These are phyloP conservation scores for Microthlaspi erraticum DNA, from an alignment of 345 rosid genomes.

Conservation along the genomic window DNA sequence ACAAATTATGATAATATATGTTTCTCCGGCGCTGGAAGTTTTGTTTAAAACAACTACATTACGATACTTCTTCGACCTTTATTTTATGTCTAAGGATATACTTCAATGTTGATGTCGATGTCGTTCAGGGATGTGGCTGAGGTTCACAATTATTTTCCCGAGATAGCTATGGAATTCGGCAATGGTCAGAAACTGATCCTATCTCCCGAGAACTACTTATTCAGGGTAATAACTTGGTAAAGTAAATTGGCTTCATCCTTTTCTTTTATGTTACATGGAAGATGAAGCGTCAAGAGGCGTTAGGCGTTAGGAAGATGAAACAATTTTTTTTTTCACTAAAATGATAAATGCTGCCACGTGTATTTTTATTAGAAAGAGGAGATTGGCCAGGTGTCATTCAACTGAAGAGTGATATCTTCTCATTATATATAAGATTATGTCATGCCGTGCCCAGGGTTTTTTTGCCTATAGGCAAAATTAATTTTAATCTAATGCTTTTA, in stretches of 20 bases:
- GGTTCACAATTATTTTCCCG: slow-evolving; percentile 58
- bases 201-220: slow-evolving; percentile 84
- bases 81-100: slow-evolving; percentile 6
- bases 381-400: no score
- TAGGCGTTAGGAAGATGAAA: no score
- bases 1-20: slow-evolving; percentile 75
- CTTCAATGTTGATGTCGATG: slow-evolving; percentile 16
- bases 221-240: slow-evolving; percentile 53
- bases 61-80: not conserved
- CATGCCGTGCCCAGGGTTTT: no score
- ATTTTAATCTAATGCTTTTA: no score
- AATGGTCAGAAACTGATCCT: slow-evolving; percentile 63
- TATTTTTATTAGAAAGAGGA: no score
- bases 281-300: no score
- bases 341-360: no score
- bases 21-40: slow-evolving; percentile 76
- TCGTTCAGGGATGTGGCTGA: slow-evolving; percentile 52
- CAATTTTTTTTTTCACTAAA: no score
- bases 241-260: slow-evolving; percentile 29
- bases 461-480: no score
- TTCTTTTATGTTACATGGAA: slow-evolving; percentile 10
- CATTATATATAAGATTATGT: no score
- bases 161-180: slow-evolving; percentile 63
- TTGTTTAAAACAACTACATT: slow-evolving; percentile 24
- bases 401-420: no score